A percentile compares a stretch with the other conserved stretches of the same genome.
phyloP scores from a whole-genome alignment of 2,329 filamentous ascomycete species.

The Ampelomyces quisqualis region DNA sequence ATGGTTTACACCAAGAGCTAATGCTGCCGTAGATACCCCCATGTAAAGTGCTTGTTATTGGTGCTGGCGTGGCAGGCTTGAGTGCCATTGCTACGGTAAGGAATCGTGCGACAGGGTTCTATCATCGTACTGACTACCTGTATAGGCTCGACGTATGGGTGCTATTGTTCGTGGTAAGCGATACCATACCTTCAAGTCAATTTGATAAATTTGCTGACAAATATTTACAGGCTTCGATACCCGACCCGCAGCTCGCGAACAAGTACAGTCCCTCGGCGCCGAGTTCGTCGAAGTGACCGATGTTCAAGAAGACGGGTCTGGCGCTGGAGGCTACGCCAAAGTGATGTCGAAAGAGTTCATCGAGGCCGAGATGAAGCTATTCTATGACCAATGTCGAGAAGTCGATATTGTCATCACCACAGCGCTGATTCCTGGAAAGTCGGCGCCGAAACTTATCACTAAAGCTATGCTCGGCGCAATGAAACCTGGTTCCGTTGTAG shows the following conservation, averaged over 20 bases:
- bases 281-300: constrained; percentile 82
- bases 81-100: constrained; percentile 78
- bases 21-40: constrained; percentile 69
- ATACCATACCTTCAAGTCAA: too few species aligned
- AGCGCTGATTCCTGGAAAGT: constrained; percentile 82
- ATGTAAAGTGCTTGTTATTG: constrained; percentile 86
- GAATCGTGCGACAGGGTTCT: constrained; percentile 3
- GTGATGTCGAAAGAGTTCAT: constrained; percentile 95
- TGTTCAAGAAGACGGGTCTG: constrained; percentile 79
- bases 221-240: constrained; percentile 72
- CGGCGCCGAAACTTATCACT: constrained; percentile 80
- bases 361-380: constrained; percentile 89
- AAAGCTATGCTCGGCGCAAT: constrained; percentile 78
- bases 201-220: not conserved
- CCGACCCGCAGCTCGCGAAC: constrained; percentile 81
- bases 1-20: not conserved
- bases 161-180: constrained; percentile 70
- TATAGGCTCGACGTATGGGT: constrained; percentile 72
- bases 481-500: constrained; percentile 86
- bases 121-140: constrained; percentile 1
- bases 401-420: constrained; percentile 93
- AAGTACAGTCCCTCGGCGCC: constrained; percentile 85
- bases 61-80: constrained; percentile 83
- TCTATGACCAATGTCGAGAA: constrained; percentile 81
- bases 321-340: constrained; percentile 84